phyloP scores from a whole-genome alignment of 257 asterid species.

The Solanum pinnatisectum region DNA sequence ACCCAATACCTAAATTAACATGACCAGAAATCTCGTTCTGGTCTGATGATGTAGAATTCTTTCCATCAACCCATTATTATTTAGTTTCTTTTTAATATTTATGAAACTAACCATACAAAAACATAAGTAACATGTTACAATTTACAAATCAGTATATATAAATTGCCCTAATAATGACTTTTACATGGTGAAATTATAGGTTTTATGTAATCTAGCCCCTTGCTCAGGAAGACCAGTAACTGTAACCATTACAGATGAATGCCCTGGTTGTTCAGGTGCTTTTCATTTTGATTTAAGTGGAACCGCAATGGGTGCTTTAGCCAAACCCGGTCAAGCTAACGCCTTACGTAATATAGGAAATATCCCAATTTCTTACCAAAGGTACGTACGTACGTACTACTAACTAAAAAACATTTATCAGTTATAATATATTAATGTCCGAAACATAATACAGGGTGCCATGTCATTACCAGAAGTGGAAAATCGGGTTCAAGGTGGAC shows the following conservation, averaged over 20 bases:
- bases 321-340: slow-evolving; percentile 15
- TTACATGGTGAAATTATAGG: neutral
- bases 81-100: neutral
- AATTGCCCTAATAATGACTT: neutral
- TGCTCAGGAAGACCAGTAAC: slow-evolving; percentile 26
- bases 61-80: neutral
- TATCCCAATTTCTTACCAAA: slow-evolving; percentile 9
- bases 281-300: slow-evolving; percentile 35
- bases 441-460: slow-evolving; percentile 13
- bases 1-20: neutral
- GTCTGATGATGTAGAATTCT: too few species aligned
- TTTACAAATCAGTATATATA: too few species aligned
- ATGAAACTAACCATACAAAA: neutral
- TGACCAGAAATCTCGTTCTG: too few species aligned
- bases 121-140: neutral
- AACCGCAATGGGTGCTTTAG: slow-evolving; percentile 21
- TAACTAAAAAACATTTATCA: neutral
- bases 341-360: slow-evolving; percentile 9
- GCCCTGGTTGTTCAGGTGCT: slow-evolving; percentile 2
- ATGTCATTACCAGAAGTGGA: slow-evolving; percentile 3
- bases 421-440: too few species aligned
- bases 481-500: slow-evolving; percentile 13
- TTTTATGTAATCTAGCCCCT: neutral
- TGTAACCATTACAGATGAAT: slow-evolving; percentile 19
- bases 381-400: neutral